A percentile compares a stretch with the other conserved stretches of the same genome.
Evolutionary conservation across 1,284 basidiomycete species (phyloP).

Genomic region (Paramarasmius palmivorus): DNA sequence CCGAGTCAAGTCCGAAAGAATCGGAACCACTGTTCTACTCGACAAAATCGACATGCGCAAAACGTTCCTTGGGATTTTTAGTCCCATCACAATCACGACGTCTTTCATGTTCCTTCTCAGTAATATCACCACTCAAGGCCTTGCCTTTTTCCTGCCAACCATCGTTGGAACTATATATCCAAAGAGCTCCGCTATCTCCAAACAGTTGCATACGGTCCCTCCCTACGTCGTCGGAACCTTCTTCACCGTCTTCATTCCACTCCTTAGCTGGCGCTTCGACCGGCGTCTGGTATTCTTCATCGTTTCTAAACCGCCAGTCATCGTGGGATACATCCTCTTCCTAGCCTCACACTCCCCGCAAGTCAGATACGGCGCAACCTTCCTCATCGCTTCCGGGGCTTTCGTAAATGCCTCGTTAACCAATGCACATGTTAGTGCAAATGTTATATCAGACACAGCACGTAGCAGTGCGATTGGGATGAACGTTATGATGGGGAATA

Average conservation of each 20-base stretch:
- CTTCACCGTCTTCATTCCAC: background rate
- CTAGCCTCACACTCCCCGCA: background rate
- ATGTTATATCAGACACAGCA: background rate
- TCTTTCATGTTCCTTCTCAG: background rate
- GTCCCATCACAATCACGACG: background rate
- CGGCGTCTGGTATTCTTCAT: background rate
- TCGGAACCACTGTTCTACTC: background rate
- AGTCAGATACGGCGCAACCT: background rate
- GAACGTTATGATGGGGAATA: background rate
- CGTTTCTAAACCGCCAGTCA: background rate
- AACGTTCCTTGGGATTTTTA: background rate
- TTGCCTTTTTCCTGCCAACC: slow-evolving; percentile 3
- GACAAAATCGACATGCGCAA: background rate
- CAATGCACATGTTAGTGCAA: background rate
- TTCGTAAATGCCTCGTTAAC: background rate
- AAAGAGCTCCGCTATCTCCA: background rate
- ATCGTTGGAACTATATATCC: background rate
- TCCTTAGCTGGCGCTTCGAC: background rate
- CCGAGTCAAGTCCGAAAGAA: slow-evolving; percentile 2
- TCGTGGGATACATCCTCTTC: background rate
- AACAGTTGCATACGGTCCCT: slow-evolving; percentile 1
- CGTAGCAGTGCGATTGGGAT: background rate
- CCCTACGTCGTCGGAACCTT: background rate
- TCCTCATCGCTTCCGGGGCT: background rate
- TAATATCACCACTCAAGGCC: background rate